Evolutionary conservation across 225 moss, liverwort and hornwort species (phyloP).

Genomic region (Bryum argenteum): DNA sequence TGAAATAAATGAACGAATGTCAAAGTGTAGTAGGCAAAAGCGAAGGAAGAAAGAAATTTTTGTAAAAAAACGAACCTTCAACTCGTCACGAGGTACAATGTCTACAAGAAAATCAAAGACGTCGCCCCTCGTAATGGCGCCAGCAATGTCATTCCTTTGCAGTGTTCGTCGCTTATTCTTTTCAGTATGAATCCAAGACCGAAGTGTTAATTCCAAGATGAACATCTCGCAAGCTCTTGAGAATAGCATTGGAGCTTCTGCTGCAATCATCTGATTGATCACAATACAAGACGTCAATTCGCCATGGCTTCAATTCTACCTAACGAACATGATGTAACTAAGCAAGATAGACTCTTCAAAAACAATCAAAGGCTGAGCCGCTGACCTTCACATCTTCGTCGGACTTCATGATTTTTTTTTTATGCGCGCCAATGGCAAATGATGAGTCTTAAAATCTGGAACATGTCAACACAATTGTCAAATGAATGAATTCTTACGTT

Average conservation of each 20-base stretch:
- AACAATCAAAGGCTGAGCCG: no score
- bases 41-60: neutral
- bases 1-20: no score
- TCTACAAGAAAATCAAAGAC: no score
- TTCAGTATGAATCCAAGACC: slow-evolving; percentile 74
- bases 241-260: slow-evolving; percentile 86
- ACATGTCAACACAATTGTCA: neutral
- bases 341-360: no score
- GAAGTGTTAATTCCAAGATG: slow-evolving; percentile 81
- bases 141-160: slow-evolving; percentile 88
- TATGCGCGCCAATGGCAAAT: slow-evolving; percentile 59
- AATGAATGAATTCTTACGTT: neutral
- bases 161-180: slow-evolving; percentile 52
- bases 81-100: slow-evolving; percentile 55
- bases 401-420: slow-evolving; percentile 69
- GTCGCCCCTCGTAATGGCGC: slow-evolving; percentile 78
- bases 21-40: neutral
- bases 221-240: slow-evolving; percentile 96
- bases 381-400: slow-evolving; percentile 66
- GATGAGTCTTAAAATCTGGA: slow-evolving; percentile 65
- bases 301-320: no score
- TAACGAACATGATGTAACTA: no score
- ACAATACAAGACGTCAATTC: no score
- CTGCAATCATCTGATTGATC: slow-evolving; percentile 85
- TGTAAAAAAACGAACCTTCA: slow-evolving; percentile 62